A percentile compares a stretch with the other conserved stretches of the same genome.
These are phyloP conservation scores for Neurospora terricola DNA, from an alignment of 495 filamentous ascomycete species.

Conservation along the genomic window DNA sequence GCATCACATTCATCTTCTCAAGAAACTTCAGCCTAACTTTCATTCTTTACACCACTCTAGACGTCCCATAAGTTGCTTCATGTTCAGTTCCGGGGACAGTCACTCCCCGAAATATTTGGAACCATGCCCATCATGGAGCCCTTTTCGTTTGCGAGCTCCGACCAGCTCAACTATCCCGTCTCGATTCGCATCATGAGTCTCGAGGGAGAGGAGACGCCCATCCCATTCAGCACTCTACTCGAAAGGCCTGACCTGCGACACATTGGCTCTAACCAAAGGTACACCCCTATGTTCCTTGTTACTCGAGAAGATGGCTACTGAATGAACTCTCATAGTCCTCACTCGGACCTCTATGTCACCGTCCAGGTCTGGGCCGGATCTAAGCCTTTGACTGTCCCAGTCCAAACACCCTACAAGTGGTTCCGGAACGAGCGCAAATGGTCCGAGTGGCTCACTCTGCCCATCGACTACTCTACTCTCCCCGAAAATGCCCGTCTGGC, in stretches of 20 bases:
- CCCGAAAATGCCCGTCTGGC: conserved; percentile 75
- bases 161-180: conserved; percentile 64
- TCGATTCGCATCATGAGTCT: conserved; percentile 80
- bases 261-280: conserved; percentile 60
- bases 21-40: not conserved
- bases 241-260: conserved; percentile 70
- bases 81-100: not conserved
- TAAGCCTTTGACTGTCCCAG: conserved; percentile 81
- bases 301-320: not conserved
- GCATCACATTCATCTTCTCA: not conserved
- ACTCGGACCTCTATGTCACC: conserved; percentile 87
- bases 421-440: conserved; percentile 75
- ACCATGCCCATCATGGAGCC: conserved; percentile 59
- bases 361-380: conserved; percentile 92
- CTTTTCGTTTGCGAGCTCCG: conserved; percentile 86
- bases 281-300: conserved; percentile 27
- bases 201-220: conserved; percentile 73
- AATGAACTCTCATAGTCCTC: conserved; percentile 29
- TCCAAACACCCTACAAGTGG: conserved; percentile 84
- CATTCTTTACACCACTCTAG: not conserved
- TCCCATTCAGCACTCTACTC: conserved; percentile 69
- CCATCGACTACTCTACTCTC: conserved; percentile 69
- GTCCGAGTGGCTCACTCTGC: conserved; percentile 93
- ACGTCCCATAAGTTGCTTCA: not conserved
- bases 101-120: not conserved